phyloP scores from a whole-genome alignment of 2,329 filamentous ascomycete species.

The Dactylonectria estremocensis region DNA sequence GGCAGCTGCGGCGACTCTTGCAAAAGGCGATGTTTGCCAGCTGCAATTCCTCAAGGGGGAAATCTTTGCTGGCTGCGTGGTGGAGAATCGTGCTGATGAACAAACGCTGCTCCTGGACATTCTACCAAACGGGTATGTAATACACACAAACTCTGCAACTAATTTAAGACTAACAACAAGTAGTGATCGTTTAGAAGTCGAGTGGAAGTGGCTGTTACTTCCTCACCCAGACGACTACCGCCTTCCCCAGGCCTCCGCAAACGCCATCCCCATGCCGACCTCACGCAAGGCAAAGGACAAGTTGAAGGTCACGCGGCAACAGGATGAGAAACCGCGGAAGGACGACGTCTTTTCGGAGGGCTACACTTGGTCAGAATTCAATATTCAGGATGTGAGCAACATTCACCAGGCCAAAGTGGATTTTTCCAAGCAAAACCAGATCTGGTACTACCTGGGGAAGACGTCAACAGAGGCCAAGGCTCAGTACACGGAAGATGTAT shows the following conservation, averaged over 20 bases:
- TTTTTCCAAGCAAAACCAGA: constrained; percentile 78
- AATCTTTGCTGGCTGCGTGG: constrained; percentile 90
- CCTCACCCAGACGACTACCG: constrained; percentile 79
- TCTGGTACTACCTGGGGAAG: constrained; percentile 92
- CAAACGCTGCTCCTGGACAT: constrained; percentile 85
- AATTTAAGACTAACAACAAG: constrained; percentile 56
- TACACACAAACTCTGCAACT: not conserved
- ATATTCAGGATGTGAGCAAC: constrained; percentile 72
- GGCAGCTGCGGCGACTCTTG: constrained; percentile 77
- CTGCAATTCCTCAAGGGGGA: constrained; percentile 88
- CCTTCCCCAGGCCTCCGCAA: constrained; percentile 81
- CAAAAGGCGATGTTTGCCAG: constrained; percentile 85
- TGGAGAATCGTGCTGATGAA: constrained; percentile 86
- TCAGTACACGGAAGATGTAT: constrained; percentile 88
- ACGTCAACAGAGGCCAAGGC: constrained; percentile 91
- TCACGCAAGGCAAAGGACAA: constrained; percentile 75
- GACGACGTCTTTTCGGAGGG: constrained; percentile 78
- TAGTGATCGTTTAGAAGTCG: constrained; percentile 82
- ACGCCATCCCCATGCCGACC: constrained; percentile 79
- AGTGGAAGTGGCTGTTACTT: constrained; percentile 88
- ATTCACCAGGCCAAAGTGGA: constrained; percentile 78
- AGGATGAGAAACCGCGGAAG: constrained; percentile 74
- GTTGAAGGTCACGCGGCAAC: constrained; percentile 76
- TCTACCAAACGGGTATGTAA: constrained; percentile 84
- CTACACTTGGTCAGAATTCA: constrained; percentile 86